Evolutionary conservation across 176 grass and related monocot species (phyloP).

Genomic region (Phyllostachys edulis): DNA sequence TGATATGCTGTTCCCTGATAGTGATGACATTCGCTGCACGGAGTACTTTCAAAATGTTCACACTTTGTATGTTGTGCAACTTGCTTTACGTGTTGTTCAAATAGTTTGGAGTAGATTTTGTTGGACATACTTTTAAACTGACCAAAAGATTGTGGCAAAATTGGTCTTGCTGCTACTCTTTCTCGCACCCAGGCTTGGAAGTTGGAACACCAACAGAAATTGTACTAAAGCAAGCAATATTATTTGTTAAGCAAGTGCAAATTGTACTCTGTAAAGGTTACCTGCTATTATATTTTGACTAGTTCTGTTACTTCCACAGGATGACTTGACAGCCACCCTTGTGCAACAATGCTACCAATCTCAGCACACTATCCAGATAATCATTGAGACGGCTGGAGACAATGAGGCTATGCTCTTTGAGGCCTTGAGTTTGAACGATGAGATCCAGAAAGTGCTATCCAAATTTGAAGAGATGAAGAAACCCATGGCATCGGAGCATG

Average conservation of each 20-base stretch:
- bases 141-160: neutral
- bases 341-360: constrained; percentile 87
- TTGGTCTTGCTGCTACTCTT: constrained; percentile 16
- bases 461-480: constrained; percentile 83
- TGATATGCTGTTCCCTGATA: constrained; percentile 5
- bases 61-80: neutral
- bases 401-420: constrained; percentile 89
- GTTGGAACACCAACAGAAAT: constrained; percentile 15
- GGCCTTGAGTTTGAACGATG: constrained; percentile 94
- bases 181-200: neutral
- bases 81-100: neutral
- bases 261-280: constrained; percentile 9
- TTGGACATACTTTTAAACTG: neutral
- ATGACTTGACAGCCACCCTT: constrained; percentile 84
- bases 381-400: constrained; percentile 75
- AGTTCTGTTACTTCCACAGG: constrained; percentile 44
- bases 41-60: neutral
- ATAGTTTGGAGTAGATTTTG: neutral
- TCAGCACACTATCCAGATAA: constrained; percentile 84
- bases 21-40: neutral
- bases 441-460: constrained; percentile 77
- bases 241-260: neutral
- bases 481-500: constrained; percentile 30
- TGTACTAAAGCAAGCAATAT: neutral
- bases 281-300: constrained; percentile 20